Conservation (phyloP, 352 stramenopile species). For the Phytopythium kandeliae region DNA sequence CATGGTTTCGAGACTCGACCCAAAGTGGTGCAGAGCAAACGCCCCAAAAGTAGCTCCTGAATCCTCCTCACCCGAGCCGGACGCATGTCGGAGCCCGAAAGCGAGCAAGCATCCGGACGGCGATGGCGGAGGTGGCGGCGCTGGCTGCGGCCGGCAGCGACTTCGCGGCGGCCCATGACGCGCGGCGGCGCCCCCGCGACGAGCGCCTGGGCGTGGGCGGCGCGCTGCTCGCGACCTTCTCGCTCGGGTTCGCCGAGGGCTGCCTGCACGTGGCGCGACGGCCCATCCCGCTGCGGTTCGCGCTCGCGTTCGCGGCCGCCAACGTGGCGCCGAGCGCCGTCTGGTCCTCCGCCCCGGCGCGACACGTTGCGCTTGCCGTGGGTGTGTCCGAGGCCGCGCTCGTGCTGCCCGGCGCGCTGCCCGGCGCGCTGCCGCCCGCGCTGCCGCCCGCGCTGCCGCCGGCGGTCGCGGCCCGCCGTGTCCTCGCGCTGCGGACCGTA, state of each 20-base stretch:
- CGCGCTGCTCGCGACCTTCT: conserved; percentile 22
- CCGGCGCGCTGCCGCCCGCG: too few species aligned
- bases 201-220: conserved; percentile 10
- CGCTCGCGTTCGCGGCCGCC: conserved; percentile 39
- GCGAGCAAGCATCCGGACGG: too few species aligned
- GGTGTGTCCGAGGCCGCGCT: conserved; percentile 25
- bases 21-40: too few species aligned
- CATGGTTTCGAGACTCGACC: too few species aligned
- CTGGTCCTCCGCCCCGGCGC: conserved; percentile 41
- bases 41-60: too few species aligned
- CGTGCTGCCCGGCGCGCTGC: conserved; percentile 13
- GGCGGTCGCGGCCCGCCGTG: conserved; percentile 20
- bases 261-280: conserved; percentile 48
- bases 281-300: conserved; percentile 67
- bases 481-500: conserved; percentile 41
- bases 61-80: too few species aligned
- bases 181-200: not conserved
- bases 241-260: conserved; percentile 57
- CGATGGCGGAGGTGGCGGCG: too few species aligned
- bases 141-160: not conserved
- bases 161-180: not conserved
- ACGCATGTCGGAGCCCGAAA: too few species aligned
- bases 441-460: conserved; percentile 5
- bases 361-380: conserved; percentile 35
- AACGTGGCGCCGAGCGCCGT: conserved; percentile 63